Percentiles rank a stretch among this genome's conserved stretches.
Conservation (phyloP, 331 rosid genomes). For the Phaseolus coccineus region DNA sequence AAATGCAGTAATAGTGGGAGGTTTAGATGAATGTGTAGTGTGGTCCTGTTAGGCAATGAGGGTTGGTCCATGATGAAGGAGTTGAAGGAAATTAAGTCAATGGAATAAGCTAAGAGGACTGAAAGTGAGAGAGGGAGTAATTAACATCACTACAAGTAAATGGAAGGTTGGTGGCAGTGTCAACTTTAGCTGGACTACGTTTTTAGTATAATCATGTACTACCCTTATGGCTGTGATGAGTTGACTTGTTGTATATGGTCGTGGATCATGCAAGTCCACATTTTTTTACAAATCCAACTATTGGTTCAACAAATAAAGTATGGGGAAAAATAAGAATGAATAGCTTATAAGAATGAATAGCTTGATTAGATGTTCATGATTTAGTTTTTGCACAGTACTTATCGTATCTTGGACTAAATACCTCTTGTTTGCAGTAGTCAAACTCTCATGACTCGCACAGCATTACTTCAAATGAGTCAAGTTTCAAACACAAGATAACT, state of each 20-base stretch:
- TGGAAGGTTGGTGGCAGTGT: conserved; percentile 4
- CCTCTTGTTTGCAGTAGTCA: not conserved
- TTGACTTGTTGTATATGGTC: conserved; percentile 5
- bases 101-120: not conserved
- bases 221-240: not conserved
- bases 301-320: too few relatives aligned
- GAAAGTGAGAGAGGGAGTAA: not conserved
- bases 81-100: conserved; percentile 20
- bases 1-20: not conserved
- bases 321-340: not conserved
- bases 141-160: not conserved
- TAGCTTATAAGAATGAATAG: not conserved
- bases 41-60: not conserved
- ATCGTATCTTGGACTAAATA: not conserved
- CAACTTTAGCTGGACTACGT: conserved; percentile 1
- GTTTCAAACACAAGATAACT: not conserved
- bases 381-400: not conserved
- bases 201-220: conserved; percentile 11
- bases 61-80: not conserved
- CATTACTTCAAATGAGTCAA: not conserved
- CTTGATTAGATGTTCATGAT: not conserved
- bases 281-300: not conserved
- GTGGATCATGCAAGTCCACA: conserved; percentile 19
- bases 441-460: conserved; percentile 15
- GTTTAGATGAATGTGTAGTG: not conserved